Base-by-base conservation (phyloP, 73 alveolate species). In the Blepharisma stoltei region DNA sequence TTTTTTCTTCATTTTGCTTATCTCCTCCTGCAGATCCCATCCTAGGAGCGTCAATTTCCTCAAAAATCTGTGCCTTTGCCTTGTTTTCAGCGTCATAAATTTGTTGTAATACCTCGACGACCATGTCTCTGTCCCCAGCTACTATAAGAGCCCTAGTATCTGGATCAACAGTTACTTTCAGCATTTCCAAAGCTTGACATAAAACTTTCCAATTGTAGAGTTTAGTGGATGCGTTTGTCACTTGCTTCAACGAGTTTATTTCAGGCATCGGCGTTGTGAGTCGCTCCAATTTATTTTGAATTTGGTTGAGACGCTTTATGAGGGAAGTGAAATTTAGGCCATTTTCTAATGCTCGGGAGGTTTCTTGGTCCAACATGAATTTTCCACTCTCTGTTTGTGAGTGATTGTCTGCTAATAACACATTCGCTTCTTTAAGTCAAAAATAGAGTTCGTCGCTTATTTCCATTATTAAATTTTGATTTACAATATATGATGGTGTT, bases 121-220 rank as follows among this genome's bases (percentile, higher is more conserved):
- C 65, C 60, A 69, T 38, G 6, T 86, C 84, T 23, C 75, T 50
- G 48, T 88, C 95, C 37, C 92, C 91, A 18, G 89, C 92, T 3
- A 88, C 71, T 14, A 88, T 85, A 20, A 87, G 83, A 79, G 84
- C 41, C 69, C 80, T 88, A 4, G 92, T 46, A 71, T 88, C 92
- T 2, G 73, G 45, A 43, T 88, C 95, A 6, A 81, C 54, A 6
- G 37, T 53, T 5, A 88, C 68, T n/a, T 84, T 92, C 14, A 85
- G 11, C 21, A 14, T 38, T 43, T 23, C 67, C 2, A 69, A 43
- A 38, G 79, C 65, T 18, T 18, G 23, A 5, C 79, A 14, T 23
- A 69, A 43, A 21, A 93, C 80, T 32, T 81, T 88, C 96, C 98
- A 93, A 77, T 93, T 93, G 82, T 81, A 85, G 52, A 90, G 81